These are phyloP conservation scores for Tuber melanosporum DNA, from an alignment of 495 filamentous ascomycete genomes.

Conservation along the genomic window DNA sequence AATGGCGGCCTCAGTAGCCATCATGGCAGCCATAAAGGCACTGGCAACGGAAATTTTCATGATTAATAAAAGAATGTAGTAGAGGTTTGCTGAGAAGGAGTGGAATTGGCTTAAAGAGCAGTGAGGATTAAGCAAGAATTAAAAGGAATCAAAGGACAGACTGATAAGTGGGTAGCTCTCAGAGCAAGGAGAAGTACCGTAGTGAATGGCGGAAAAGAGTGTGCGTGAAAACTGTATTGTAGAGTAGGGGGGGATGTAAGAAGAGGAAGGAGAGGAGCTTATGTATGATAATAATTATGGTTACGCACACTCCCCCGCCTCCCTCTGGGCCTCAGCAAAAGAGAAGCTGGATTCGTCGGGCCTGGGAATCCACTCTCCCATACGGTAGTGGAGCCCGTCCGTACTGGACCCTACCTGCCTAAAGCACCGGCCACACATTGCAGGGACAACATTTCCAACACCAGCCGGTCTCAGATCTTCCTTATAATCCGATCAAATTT, in stretches of 20 bases:
- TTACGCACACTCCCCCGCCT: not conserved
- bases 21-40: constrained; percentile 44
- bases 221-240: not conserved
- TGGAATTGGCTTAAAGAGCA: not conserved
- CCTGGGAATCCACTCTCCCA: not conserved
- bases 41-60: constrained; percentile 44
- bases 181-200: not conserved
- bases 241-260: not conserved
- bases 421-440: not conserved
- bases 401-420: not conserved
- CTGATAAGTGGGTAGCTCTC: not conserved
- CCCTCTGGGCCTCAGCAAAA: not conserved
- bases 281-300: not conserved
- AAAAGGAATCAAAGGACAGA: not conserved
- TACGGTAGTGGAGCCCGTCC: not conserved
- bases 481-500: too few species aligned
- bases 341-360: not conserved
- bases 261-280: not conserved
- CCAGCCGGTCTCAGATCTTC: too few species aligned
- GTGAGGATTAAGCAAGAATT: not conserved
- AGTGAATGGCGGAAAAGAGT: not conserved
- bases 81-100: constrained; percentile 1
- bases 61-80: constrained; percentile 43
- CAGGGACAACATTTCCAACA: too few species aligned
- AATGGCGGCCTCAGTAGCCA: constrained; percentile 47